Base-by-base conservation (phyloP, 192 early-diverging fungal species). In the Dissophora ornata region DNA sequence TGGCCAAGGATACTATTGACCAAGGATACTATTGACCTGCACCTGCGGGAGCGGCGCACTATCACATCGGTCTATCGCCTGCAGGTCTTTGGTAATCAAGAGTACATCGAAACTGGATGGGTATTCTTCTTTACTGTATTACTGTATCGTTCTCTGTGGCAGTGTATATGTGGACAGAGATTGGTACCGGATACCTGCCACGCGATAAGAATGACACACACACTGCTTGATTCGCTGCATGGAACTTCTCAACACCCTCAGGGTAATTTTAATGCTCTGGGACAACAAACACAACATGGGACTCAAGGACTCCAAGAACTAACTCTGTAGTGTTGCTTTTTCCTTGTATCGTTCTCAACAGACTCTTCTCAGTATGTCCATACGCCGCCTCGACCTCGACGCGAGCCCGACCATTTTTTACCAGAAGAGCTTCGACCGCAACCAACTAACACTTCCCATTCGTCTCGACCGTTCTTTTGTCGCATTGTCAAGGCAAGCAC, bases 381-480 rank as follows among this genome's bases (percentile, higher is more conserved):
- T 55, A 55, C 58, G 0, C 67, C 67, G n/a, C n/a, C n/a, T n/a
- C n/a, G n/a, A 61, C 67, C 57, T 55, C 48, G 25, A 29, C 58
- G 67, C 30, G 50, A 55, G 54, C 58, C 58, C 0, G 58, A 61
- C 33, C 58, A 61, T 34, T 40, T 61, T 1, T 48, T 69, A 22
- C 58, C 57, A 46, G 58, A 69, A 47, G 38, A 61, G 42, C 19
- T 61, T 61, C 51, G 51, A 55, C 58, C 58, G 9, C 67, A 70
- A 41, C 51, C 50, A 55, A 70, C 42, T 0, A 70, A 70, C 52
- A 70, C 61, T n/a, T 25, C 57, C 26, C 67, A 56, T 34, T 69
- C 57, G 21, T 53, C 57, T 45, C 57, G 67, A 45, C 49, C 28
- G 57, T 69, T 69, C 67, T 69, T 60, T 69, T 54, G 65, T 26